A percentile compares a stretch with the other conserved stretches of the same genome.
phyloP scores from a whole-genome alignment of 306 rosid genomes.

The Acacia confusa region DNA sequence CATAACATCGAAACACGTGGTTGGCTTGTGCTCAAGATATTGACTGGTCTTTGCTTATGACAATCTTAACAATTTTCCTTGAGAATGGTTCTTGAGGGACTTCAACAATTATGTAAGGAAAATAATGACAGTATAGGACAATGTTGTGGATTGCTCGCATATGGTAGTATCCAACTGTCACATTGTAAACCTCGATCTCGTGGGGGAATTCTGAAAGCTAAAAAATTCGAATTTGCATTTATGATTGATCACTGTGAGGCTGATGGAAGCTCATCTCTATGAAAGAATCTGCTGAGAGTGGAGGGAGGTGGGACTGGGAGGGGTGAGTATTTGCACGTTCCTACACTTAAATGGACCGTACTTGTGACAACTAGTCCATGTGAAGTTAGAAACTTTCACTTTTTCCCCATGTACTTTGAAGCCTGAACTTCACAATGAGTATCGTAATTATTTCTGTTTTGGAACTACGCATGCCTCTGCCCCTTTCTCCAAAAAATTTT shows the following conservation, averaged over 20 bases:
- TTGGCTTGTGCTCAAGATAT: background rate
- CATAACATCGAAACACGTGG: constrained; percentile 2
- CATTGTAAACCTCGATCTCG: background rate
- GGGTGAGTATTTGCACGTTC: background rate
- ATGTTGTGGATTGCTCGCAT: background rate
- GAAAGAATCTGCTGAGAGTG: background rate
- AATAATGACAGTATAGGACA: constrained; percentile 4
- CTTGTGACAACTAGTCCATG: constrained; percentile 7
- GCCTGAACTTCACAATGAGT: background rate
- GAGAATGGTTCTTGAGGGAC: background rate
- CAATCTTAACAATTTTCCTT: background rate
- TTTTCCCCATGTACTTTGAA: background rate
- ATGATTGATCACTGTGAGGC: background rate
- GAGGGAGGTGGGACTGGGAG: background rate
- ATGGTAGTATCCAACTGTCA: constrained; percentile 8
- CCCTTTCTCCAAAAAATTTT: background rate
- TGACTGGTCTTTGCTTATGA: background rate
- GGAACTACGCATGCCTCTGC: background rate
- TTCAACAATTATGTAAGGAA: background rate
- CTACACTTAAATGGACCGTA: background rate
- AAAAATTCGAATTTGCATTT: background rate
- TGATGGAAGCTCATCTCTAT: background rate
- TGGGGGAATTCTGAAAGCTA: background rate
- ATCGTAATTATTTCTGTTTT: background rate
- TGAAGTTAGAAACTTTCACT: background rate